Conservation (phyloP, 2,329 filamentous ascomycete species). For the Leptographium flavum region DNA sequence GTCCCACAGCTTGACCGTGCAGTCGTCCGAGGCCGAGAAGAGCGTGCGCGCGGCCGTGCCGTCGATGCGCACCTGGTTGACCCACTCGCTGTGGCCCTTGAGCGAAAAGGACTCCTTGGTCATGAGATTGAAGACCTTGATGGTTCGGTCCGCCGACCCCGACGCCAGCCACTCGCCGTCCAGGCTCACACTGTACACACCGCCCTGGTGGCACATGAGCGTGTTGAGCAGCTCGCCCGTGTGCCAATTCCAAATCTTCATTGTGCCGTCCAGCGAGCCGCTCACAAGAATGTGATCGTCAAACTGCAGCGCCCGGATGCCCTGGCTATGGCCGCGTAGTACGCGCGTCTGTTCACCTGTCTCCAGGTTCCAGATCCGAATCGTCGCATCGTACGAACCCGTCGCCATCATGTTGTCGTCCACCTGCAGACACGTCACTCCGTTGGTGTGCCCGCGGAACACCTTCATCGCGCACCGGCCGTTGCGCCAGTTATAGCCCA, state of each 20-base stretch:
- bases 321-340: conserved; percentile 64
- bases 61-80: conserved; percentile 90
- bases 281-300: conserved; percentile 85
- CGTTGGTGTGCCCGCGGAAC: conserved; percentile 77
- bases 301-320: conserved; percentile 82
- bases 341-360: conserved; percentile 79
- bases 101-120: conserved; percentile 69
- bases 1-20: conserved; percentile 58
- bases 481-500: conserved; percentile 96
- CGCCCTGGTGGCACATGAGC: conserved; percentile 62
- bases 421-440: conserved; percentile 55
- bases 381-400: conserved; percentile 86
- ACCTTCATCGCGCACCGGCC: conserved; percentile 74
- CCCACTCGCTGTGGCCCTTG: conserved; percentile 82
- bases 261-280: conserved; percentile 59
- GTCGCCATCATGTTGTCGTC: conserved; percentile 80
- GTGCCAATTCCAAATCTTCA: conserved; percentile 95
- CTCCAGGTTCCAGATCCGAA: conserved; percentile 93
- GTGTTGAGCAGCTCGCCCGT: conserved; percentile 78
- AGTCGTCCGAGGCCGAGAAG: conserved; percentile 87
- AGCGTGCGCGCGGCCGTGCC: conserved; percentile 60
- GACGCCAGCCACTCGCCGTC: conserved; percentile 73
- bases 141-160: conserved; percentile 75
- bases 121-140: conserved; percentile 87
- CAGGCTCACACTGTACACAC: conserved; percentile 80